These are phyloP conservation scores for Gracilaria caudata DNA, from an alignment of 23 red algal genomes.

Conservation along the genomic window DNA sequence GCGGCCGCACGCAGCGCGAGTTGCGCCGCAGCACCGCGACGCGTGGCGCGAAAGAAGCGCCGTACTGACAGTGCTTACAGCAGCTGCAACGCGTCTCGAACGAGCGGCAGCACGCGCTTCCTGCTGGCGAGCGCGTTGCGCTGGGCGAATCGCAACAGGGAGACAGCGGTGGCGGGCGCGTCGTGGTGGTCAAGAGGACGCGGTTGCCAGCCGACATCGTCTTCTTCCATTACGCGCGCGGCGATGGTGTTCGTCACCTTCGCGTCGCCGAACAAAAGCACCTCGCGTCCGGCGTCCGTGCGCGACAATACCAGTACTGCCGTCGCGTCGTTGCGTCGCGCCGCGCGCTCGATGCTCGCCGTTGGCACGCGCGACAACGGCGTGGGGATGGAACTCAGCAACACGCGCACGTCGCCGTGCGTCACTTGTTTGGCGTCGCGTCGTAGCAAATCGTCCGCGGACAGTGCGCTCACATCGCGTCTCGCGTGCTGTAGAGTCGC, in stretches of 20 bases:
- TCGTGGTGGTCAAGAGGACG: no score
- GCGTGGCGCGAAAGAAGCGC: no score
- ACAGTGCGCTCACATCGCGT: slow-evolving; percentile 4
- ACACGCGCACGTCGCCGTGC: background rate
- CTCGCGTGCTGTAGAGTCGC: background rate
- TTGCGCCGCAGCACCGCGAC: background rate
- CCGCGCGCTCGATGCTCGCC: background rate
- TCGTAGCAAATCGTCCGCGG: background rate
- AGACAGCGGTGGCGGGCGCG: no score
- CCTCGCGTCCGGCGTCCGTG: background rate
- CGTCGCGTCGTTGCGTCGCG: background rate
- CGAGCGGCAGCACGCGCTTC: slow-evolving; percentile 28
- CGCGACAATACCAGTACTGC: background rate
- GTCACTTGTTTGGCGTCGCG: background rate
- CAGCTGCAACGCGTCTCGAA: slow-evolving; percentile 5
- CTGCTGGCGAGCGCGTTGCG: background rate
- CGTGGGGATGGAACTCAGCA: background rate
- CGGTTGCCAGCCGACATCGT: background rate
- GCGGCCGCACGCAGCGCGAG: no score
- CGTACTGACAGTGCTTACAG: background rate
- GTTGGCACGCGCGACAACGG: background rate
- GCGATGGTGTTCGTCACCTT: no score
- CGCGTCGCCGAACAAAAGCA: background rate
- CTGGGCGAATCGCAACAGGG: background rate
- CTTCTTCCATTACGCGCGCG: background rate